A percentile compares a stretch with the other conserved stretches of the same genome.
These are phyloP conservation scores for Debaryomyces castellii DNA, from an alignment of 805 yeast genomes.

Conservation along the genomic window DNA sequence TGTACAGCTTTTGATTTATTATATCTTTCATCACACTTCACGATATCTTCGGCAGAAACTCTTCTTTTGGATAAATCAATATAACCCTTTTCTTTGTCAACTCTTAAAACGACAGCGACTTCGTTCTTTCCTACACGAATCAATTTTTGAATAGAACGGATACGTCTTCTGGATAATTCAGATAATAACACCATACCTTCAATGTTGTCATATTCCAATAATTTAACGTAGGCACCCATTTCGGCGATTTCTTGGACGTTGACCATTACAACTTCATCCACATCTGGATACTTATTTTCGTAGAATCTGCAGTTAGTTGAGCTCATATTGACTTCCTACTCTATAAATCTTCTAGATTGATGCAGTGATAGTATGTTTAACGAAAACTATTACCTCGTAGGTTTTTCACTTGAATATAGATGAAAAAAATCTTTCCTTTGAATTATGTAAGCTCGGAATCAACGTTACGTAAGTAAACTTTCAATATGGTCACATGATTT, in stretches of 20 bases:
- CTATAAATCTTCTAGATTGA: background rate
- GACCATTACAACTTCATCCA: slow-evolving; percentile 98
- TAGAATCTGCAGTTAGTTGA: slow-evolving; percentile 92
- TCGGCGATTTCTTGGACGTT: slow-evolving; percentile 98
- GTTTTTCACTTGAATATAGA: background rate
- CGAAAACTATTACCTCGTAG: background rate
- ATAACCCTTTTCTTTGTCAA: slow-evolving; percentile 97
- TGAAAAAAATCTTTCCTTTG: background rate
- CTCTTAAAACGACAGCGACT: slow-evolving; percentile 96
- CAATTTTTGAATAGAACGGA: slow-evolving; percentile 93
- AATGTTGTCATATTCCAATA: slow-evolving; percentile 94
- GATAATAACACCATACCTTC: slow-evolving; percentile 98
- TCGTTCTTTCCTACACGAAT: slow-evolving; percentile 98
- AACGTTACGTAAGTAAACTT: background rate
- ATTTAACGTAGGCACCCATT: slow-evolving; percentile 98
- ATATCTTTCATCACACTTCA: slow-evolving; percentile 95
- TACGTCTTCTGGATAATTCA: slow-evolving; percentile 97
- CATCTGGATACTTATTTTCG: slow-evolving; percentile 98
- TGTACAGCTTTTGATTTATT: slow-evolving; percentile 97
- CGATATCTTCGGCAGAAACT: slow-evolving; percentile 95
- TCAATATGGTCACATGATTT: background rate
- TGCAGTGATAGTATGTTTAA: background rate
- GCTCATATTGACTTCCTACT: slow-evolving; percentile 50
- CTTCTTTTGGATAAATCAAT: slow-evolving; percentile 97
- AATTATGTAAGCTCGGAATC: background rate